Conservation (phyloP, 768 basidiomycete genomes). For the Phaeotremella skinneri region DNA sequence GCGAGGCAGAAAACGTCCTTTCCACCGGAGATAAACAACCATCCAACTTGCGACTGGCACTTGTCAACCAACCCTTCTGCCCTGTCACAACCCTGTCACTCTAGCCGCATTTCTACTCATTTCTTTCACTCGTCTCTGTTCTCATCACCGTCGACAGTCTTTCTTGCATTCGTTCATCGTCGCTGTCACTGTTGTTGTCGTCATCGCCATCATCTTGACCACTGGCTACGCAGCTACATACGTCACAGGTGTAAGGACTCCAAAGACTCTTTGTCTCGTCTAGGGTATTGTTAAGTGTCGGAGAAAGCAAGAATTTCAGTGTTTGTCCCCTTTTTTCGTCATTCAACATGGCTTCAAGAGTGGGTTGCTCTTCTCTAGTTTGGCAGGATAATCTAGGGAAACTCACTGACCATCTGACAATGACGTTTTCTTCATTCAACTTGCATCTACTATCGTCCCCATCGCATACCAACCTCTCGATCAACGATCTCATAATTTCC, state of each 20-base stretch:
- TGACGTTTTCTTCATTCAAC: not conserved
- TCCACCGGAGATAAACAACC: not conserved
- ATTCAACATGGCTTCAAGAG: conserved; percentile 31
- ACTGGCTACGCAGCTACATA: too few relatives aligned
- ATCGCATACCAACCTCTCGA: not conserved
- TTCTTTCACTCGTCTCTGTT: not conserved
- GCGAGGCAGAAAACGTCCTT: not conserved
- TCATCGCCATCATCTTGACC: not conserved
- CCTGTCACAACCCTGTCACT: not conserved
- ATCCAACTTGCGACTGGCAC: too few relatives aligned
- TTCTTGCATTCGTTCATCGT: not conserved
- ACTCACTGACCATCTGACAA: not conserved
- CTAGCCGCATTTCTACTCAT: not conserved
- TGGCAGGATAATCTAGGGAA: not conserved
- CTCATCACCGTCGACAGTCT: too few relatives aligned
- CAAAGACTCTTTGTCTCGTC: conserved; percentile 1
- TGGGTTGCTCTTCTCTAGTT: conserved; percentile 13
- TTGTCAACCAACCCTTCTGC: not conserved
- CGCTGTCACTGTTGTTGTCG: not conserved
- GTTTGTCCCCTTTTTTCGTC: conserved; percentile 1
- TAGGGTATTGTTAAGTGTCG: conserved; percentile 3
- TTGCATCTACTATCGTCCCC: not conserved
- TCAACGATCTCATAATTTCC: not conserved
- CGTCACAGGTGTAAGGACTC: too few relatives aligned
- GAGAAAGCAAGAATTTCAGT: too few relatives aligned